phyloP scores from a whole-genome alignment of 2,329 filamentous ascomycete species.

The Paecilomyces sp. region DNA sequence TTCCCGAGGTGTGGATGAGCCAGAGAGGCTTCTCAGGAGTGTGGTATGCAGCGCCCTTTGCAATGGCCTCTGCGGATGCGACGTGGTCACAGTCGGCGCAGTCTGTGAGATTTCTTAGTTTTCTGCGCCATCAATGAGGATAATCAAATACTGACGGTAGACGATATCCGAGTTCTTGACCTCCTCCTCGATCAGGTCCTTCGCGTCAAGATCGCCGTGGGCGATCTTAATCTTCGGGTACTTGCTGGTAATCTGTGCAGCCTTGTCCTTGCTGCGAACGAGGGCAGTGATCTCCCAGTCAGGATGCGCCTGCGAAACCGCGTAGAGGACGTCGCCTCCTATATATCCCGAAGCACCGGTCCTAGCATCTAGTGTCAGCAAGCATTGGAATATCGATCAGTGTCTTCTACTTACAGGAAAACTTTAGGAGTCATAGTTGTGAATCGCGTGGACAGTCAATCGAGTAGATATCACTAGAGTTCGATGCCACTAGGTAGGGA shows the following conservation, averaged over 20 bases:
- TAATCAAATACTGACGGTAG: constrained; percentile 27
- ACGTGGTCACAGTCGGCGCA: constrained; percentile 39
- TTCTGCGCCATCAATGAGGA: neutral
- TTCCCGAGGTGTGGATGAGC: constrained; percentile 40
- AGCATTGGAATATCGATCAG: constrained; percentile 12
- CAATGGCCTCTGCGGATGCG: constrained; percentile 33
- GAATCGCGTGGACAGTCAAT: neutral
- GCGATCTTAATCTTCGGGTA: constrained; percentile 37
- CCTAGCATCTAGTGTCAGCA: constrained; percentile 18
- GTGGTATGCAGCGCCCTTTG: constrained; percentile 30
- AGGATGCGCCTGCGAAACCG: constrained; percentile 38
- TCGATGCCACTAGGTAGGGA: neutral
- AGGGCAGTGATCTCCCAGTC: constrained; percentile 40
- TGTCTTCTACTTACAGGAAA: constrained; percentile 21
- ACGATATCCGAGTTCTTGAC: constrained; percentile 42
- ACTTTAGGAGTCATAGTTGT: constrained; percentile 22
- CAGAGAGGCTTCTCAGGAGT: constrained; percentile 29
- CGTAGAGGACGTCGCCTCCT: constrained; percentile 45
- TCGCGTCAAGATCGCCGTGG: constrained; percentile 36
- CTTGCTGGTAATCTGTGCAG: constrained; percentile 27
- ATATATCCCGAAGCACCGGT: constrained; percentile 49
- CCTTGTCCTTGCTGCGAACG: constrained; percentile 39
- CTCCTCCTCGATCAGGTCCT: constrained; percentile 34
- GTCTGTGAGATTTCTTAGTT: constrained; percentile 16
- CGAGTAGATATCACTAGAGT: neutral